A percentile compares a stretch with the other conserved stretches of the same genome.
phyloP scores from a whole-genome alignment of 192 early-diverging fungal genomes.

The Umbelopsis vinacea region DNA sequence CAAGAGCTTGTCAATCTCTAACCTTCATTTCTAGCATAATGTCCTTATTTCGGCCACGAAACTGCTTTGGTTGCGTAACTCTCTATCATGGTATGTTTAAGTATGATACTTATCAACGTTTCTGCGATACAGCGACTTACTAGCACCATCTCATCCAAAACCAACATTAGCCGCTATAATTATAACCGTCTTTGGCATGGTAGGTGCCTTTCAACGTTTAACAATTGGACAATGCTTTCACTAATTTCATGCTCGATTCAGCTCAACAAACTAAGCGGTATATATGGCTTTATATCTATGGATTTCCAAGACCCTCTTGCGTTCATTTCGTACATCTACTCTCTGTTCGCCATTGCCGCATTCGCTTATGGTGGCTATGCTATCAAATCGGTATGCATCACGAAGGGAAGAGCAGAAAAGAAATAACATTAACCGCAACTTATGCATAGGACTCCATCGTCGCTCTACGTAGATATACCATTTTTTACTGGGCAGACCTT shows the following conservation, averaged over 20 bases:
- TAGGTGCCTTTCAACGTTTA: background rate
- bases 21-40: background rate
- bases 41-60: background rate
- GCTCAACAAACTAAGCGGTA: conserved; percentile 45
- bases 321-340: conserved; percentile 34
- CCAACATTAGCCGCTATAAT: background rate
- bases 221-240: background rate
- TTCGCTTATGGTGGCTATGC: conserved; percentile 34
- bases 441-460: conserved; percentile 17
- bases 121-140: background rate
- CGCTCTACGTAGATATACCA: conserved; percentile 31
- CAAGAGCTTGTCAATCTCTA: background rate
- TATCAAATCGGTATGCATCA: conserved; percentile 33
- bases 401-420: background rate
- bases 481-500: conserved; percentile 44
- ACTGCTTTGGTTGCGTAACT: conserved; percentile 16
- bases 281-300: conserved; percentile 41
- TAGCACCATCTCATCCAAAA: background rate
- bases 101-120: background rate
- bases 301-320: conserved; percentile 31
- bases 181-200: conserved; percentile 16
- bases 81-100: conserved; percentile 16
- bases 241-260: background rate
- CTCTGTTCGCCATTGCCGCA: conserved; percentile 29
- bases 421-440: background rate